Base-by-base conservation (phyloP, 495 filamentous ascomycete species). In the Evansstolkia leycettana region DNA sequence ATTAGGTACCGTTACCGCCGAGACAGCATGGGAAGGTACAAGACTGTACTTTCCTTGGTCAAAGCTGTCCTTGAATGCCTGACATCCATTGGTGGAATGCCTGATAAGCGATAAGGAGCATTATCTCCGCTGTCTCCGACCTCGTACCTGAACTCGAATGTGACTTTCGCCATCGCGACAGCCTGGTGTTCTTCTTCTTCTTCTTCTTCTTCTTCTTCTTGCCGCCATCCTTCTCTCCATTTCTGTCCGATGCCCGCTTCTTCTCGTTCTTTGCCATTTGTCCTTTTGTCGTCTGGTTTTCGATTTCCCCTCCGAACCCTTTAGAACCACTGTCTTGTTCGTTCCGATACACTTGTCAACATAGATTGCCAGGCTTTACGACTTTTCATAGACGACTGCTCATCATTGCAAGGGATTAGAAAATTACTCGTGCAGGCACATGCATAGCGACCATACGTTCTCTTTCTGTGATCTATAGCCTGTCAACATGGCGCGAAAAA, bases 401-500 rank as follows among this genome's bases (percentile, higher is more conserved):
- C n/a, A n/a, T n/a, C n/a, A n/a, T n/a, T n/a, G n/a, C n/a, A n/a
- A n/a, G n/a, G n/a, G n/a, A n/a, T n/a, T n/a, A n/a, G n/a, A n/a
- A n/a, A n/a, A n/a, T 9, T 23, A 23, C 20, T 5, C 9, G 9
- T 9, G 9, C 5, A 9, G 9, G 9, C 20, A 23, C 20, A 23
- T 23, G 20, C 20, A 23, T 23, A 23, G 20, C 4, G 20, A 23
- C 5, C 9, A 5, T 23, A 23, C 9, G 4, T 23, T 23, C 27
- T 16, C 9, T 33, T 16, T 33, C 14, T 6, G 17, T 3, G 6
- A 7, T 33, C 3, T 6, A 19, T 19, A 33, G 17, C 14, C n/a
- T 14, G 31, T n/a, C 9, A 19, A 52, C 70, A 65, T 92, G 72
- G 61, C 67, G 26, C 42, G 57, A 27, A 58, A 58, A 5, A 70